These are phyloP conservation scores for Hsuehochloa calcarea DNA, from an alignment of 176 grass and related monocot genomes.

Conservation along the genomic window DNA sequence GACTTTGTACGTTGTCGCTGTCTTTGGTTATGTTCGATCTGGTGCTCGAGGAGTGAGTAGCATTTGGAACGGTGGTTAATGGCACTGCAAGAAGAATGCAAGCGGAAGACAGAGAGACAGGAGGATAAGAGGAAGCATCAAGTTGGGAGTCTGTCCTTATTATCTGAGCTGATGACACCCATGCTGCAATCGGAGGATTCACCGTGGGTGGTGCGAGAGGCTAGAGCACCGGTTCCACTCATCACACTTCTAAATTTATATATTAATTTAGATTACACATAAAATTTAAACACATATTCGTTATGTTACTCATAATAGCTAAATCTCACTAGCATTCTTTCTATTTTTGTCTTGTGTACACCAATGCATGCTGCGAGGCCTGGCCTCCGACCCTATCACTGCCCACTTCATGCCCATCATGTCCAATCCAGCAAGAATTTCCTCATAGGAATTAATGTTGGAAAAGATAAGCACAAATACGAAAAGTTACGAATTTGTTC, in stretches of 20 bases:
- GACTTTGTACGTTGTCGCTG: neutral
- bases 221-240: no score
- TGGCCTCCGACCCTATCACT: constrained; percentile 1
- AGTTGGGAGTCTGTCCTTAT: constrained; percentile 33
- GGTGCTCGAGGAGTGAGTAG: neutral
- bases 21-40: neutral
- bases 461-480: neutral
- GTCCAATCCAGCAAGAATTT: constrained; percentile 25
- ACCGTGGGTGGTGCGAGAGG: no score
- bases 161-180: constrained; percentile 23
- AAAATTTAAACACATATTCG: no score
- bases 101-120: neutral
- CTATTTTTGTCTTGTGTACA: no score
- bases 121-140: constrained; percentile 19
- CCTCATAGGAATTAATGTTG: neutral
- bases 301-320: no score
- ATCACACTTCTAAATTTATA: no score
- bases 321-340: no score
- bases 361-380: constrained; percentile 25
- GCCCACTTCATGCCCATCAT: constrained; percentile 47
- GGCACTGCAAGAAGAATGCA: neutral
- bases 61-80: neutral
- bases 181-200: neutral
- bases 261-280: no score
- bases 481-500: neutral